phyloP scores from a whole-genome alignment of 2,329 filamentous ascomycete genomes.

The Hymenoscyphus repandus region DNA sequence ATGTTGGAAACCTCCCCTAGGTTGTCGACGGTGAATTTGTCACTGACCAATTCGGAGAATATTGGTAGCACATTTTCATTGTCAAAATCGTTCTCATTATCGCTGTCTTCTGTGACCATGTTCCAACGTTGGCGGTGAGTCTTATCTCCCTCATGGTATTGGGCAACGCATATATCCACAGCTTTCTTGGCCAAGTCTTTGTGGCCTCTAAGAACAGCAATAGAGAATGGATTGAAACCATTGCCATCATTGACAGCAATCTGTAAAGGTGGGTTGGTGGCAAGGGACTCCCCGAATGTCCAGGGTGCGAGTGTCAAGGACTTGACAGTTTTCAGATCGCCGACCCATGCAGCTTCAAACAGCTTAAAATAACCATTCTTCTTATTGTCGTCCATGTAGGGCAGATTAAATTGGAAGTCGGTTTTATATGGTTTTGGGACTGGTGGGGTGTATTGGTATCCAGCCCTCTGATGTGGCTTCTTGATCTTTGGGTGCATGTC shows the following conservation, averaged over 20 bases:
- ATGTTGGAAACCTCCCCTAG: constrained; percentile 64
- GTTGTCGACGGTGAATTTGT: constrained; percentile 70
- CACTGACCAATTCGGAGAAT: constrained; percentile 53
- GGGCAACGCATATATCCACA: constrained; percentile 64
- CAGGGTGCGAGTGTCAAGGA: constrained; percentile 55
- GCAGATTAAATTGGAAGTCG: constrained; percentile 17
- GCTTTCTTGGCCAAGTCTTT: constrained; percentile 58
- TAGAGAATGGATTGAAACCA: constrained; percentile 51
- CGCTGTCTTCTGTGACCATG: constrained; percentile 39
- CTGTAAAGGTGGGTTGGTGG: constrained; percentile 54
- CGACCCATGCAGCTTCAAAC: constrained; percentile 69
- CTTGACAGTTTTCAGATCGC: constrained; percentile 64
- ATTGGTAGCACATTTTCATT: constrained; percentile 36
- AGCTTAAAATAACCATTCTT: constrained; percentile 58
- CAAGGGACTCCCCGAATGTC: constrained; percentile 40
- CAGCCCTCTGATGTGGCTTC: background rate
- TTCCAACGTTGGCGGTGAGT: constrained; percentile 31
- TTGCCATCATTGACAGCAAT: constrained; percentile 52
- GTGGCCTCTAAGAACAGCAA: constrained; percentile 65
- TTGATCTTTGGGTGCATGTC: constrained; percentile 55
- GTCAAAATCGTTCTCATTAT: constrained; percentile 18
- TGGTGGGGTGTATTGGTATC: background rate
- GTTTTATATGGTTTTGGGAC: constrained; percentile 17
- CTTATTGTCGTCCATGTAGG: constrained; percentile 46
- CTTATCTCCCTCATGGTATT: constrained; percentile 52